Conservation (phyloP, 2,329 filamentous ascomycete species). For the Fusarium agapanthi region DNA sequence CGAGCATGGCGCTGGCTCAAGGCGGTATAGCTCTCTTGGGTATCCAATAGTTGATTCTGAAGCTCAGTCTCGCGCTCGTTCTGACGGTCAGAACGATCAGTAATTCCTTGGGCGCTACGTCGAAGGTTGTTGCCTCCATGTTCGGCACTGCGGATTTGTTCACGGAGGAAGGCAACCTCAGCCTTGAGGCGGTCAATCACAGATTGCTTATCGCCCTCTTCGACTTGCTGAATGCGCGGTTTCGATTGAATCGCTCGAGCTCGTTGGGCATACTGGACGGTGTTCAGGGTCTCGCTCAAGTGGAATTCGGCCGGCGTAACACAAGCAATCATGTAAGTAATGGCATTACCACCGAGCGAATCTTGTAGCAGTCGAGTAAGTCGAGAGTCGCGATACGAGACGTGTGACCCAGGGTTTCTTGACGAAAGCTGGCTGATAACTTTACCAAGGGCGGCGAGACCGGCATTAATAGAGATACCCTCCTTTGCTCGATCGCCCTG, state of each 20-base stretch:
- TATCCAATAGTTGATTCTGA: conserved; percentile 91
- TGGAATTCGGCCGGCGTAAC: conserved; percentile 98
- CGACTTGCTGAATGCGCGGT: conserved; percentile 91
- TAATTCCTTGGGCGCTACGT: conserved; percentile 61
- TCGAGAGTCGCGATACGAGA: conserved; percentile 98
- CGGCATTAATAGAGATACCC: conserved; percentile 97
- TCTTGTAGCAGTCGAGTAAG: conserved; percentile 95
- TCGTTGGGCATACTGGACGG: conserved; percentile 94
- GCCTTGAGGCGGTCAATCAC: conserved; percentile 93
- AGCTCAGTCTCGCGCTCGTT: conserved; percentile 88
- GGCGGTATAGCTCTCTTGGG: conserved; percentile 93
- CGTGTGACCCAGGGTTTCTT: conserved; percentile 84
- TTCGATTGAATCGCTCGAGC: conserved; percentile 97
- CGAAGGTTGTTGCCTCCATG: conserved; percentile 64
- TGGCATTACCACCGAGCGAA: conserved; percentile 94
- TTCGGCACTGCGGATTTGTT: conserved; percentile 85
- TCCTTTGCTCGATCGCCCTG: conserved; percentile 94
- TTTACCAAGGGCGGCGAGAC: conserved; percentile 92
- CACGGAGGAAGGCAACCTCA: conserved; percentile 90
- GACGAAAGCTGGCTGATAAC: conserved; percentile 98
- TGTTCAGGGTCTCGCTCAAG: conserved; percentile 96
- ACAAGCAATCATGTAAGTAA: conserved; percentile 99
- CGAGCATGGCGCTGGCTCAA: conserved; percentile 94
- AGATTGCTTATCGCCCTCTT: conserved; percentile 93
- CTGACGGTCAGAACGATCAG: conserved; percentile 79